Base-by-base conservation (phyloP, 2,329 filamentous ascomycete genomes). In the Penicillium aurantiogriseum region DNA sequence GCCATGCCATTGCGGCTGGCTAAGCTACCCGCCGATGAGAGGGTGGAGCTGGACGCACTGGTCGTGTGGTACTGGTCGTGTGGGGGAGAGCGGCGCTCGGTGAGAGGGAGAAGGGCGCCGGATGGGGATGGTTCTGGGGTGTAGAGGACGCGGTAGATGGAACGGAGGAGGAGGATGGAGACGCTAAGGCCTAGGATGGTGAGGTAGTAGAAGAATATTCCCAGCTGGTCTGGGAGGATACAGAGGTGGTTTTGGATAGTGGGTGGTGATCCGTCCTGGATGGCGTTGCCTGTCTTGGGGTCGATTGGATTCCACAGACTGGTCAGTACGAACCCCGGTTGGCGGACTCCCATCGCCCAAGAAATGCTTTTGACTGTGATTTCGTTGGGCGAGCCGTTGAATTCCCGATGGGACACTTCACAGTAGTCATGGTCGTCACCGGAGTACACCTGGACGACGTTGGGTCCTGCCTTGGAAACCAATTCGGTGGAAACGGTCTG, bases 351-450 rank as follows among this genome's bases (percentile, higher is more conserved):
- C 94, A 97, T 97, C 19, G 91, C 92, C 91, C 93, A 96, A 69
- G 88, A 95, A 64, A 95, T 86, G 69, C 89, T 92, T 78, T 99
- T 99, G 67, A 97, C 92, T 0, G 94, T 99, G 63, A 97, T 95
- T 73, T 99, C 94, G 27, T 81, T 83, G 5, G 81, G 82, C 0
- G 80, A 77, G 35, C 81, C 82, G 61, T 86, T 86, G 58, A 87
- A 85, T 19, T 85, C 81, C 3, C 86, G 85, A 74, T 99, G 94
- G 0, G 87, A 82, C 7, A 97, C 78, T 69, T 96, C 92, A 76
- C 94, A 99, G 77, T 97, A 97, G 77, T 99, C 94, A 77, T 99
- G 94, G 70, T 99, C 94, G 67, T 99, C 94, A 11, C 94, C 94
- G 0, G 92, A 96, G 71, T 97, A 99, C 43, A 92, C 89, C 63